Percentiles rank a stretch among this genome's conserved stretches.
Conservation (phyloP, 208 protist genomes). For the Naegleria fowleri region DNA sequence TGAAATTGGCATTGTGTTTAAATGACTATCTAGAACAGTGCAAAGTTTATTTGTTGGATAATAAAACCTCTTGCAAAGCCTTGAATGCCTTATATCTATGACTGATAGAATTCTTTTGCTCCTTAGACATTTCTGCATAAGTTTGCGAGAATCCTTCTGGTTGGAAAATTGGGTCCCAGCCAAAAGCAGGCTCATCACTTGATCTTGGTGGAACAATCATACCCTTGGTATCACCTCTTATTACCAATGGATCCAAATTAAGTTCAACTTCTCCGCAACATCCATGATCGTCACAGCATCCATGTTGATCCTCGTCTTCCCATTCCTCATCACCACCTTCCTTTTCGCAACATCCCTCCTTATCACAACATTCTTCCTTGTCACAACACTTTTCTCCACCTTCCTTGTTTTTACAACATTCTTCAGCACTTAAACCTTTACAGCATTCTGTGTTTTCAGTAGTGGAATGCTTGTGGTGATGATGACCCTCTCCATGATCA, state of each 20-base stretch:
- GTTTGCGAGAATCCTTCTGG: conserved; percentile 62
- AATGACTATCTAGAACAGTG: too few species aligned
- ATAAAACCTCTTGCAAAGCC: not conserved
- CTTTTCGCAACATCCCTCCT: too few species aligned
- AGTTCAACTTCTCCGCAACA: not conserved
- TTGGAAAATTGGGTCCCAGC: conserved; percentile 93
- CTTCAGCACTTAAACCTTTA: not conserved
- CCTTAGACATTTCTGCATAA: conserved; percentile 67
- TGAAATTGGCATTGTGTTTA: too few species aligned
- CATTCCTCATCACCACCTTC: not conserved
- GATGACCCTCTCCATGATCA: not conserved
- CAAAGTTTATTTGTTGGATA: not conserved
- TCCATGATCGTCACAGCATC: not conserved
- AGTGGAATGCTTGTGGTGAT: not conserved
- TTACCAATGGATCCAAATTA: conserved; percentile 50
- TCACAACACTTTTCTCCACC: not conserved
- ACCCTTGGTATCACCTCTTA: conserved; percentile 62
- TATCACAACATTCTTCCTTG: not conserved
- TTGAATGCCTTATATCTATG: conserved; percentile 18
- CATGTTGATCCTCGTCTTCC: not conserved
- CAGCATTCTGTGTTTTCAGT: not conserved
- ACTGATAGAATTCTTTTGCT: not conserved
- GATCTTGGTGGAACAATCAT: conserved; percentile 55
- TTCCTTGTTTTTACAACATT: not conserved
- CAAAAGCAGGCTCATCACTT: conserved; percentile 58